Evolutionary conservation across 805 yeast genomes (phyloP), one percentile per base, ranked within the genome.

Genomic region (Candida michaelii): DNA sequence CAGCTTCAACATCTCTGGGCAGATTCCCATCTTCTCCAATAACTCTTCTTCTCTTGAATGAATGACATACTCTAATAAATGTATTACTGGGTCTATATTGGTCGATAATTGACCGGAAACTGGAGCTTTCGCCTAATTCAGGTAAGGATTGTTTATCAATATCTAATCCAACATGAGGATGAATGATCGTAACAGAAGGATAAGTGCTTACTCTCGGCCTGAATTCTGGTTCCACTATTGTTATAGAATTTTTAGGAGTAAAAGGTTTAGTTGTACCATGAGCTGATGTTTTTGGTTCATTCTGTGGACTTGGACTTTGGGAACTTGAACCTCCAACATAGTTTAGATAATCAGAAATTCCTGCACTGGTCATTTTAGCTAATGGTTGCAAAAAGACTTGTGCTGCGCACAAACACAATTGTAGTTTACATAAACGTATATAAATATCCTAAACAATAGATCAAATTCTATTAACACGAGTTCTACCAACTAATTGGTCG

Each of bases 401-500:
- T 30, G 11, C n/a, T n/a, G 17, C 30, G 30, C 30, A 27, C 30
- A 27, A 27, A 27, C 13, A n/a, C 17, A 21, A 21, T 8, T 21
- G 8, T 8, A 27, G 8, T 27, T 25, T n/a, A 25, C 13, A 25
- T 25, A 25, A 5, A 25, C 11, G 12, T 13, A 27, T 14, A 27
- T 27, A 27, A 27, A 12, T 30, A 30, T 5, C 31, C 12, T 15
- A 15, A n/a, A 30, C 4, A 16, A 19, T 19, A 23, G 12, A 19
- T 33, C 36, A 42, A 3, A 32, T 18, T 33, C 39, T 42, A 42
- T 21, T 32, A 24, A 56, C 38, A 27, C 63, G 55, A 23, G 64
- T 59, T 54, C 95, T 80, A 30, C 91, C 93, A 30, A 85, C 95
- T 61, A 91, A 71, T 65, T 82, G 83, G 69, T 89, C 96, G 44